Conservation (phyloP, 2,329 filamentous ascomycete species). For the Thyridium curvatum region DNA sequence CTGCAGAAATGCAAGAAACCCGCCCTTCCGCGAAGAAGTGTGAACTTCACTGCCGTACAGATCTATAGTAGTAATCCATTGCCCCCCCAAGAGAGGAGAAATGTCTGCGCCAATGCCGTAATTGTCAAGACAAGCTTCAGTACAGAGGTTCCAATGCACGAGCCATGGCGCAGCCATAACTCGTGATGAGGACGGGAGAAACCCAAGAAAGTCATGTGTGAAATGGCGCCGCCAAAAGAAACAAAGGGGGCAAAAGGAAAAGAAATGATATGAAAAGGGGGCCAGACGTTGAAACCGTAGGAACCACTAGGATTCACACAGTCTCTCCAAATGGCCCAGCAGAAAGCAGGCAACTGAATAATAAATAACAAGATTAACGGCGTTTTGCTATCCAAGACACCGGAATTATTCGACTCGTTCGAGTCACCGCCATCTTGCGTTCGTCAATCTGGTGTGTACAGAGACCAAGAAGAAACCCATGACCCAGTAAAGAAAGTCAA, state of each 20-base stretch:
- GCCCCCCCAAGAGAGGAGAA: conserved; percentile 7
- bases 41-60: conserved; percentile 26
- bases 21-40: conserved; percentile 24
- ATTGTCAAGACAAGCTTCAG: conserved; percentile 16
- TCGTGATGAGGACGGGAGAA: conserved; percentile 10
- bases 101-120: conserved; percentile 15
- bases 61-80: conserved; percentile 22
- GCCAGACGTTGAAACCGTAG: too few species aligned
- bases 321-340: background rate
- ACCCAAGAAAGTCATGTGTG: background rate
- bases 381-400: too few species aligned
- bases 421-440: too few species aligned
- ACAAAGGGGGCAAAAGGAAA: conserved; percentile 2
- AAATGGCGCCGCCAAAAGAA: conserved; percentile 5
- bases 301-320: too few species aligned
- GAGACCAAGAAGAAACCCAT: too few species aligned
- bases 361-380: too few species aligned
- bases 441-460: too few species aligned
- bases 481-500: too few species aligned
- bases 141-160: conserved; percentile 13
- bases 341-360: too few species aligned
- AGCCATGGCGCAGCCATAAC: conserved; percentile 22
- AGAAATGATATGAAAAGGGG: background rate
- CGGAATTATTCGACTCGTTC: too few species aligned
- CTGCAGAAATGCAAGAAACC: conserved; percentile 3